Base-by-base conservation (phyloP, 805 yeast genomes). In the Metschnikowia proteae region DNA sequence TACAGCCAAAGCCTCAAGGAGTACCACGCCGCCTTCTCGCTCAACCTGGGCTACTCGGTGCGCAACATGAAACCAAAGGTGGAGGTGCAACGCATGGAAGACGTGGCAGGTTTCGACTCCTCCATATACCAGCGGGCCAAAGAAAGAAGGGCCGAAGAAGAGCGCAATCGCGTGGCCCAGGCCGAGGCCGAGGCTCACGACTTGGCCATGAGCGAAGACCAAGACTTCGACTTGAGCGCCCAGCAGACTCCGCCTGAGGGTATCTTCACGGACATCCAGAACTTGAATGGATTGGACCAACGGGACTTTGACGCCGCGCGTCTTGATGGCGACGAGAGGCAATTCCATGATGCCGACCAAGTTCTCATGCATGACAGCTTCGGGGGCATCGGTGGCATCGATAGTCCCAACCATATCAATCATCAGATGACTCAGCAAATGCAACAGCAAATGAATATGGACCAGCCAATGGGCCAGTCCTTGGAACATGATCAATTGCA, bases 91-190 rank as follows among this genome's bases (percentile, higher is more conserved):
- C 48, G 44, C 13, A 48, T 55, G 59, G 51, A 51, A 17, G 58
- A 57, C 27, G 60, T 51, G 22, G 43, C 43, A 7, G 56, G 54
- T 10, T 57, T 57, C 33, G 60, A 57, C 34, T 37, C 44, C 11
- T 31, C 51, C 3, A 51, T 53, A 7, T 57, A 55, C 31, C 47
- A 40, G 25, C 46, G 42, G 6, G 58, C 58, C 13, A 51, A 46
- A 2, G 52, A 51, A 35, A 54, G 55, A 31, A 36, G 52, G 22
- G 33, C 38, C 1, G 48, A 51, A 17, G 59, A 55, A 31, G 56
- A 49, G 13, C 47, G 47, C 26, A 25, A n/a, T 11, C 37, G 38
- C 3, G 38, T 33, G 33, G 38, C n/a, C 3, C 40, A 45, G 27
- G 40, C 36, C 5, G 36, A 26, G 17, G 26, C 44, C 28, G 30